These are phyloP conservation scores for Aspergillus nidulans DNA, from an alignment of 495 filamentous ascomycete genomes.

Conservation along the genomic window DNA sequence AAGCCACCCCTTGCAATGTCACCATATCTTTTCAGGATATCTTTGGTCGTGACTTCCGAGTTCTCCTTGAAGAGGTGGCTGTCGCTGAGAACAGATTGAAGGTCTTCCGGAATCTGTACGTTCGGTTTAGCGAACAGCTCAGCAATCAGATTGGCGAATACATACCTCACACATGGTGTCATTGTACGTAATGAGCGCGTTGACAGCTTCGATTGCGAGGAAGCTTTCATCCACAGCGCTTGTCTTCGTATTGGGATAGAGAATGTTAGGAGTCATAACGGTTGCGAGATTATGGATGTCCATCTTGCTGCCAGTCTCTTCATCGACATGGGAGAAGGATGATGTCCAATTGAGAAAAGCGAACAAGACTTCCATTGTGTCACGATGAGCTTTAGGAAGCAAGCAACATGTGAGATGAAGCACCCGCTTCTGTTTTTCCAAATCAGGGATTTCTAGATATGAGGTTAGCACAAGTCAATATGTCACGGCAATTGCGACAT, in stretches of 20 bases:
- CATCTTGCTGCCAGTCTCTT: constrained; percentile 92
- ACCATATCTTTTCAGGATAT: constrained; percentile 86
- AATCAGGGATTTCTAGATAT: constrained; percentile 67
- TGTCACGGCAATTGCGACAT: constrained; percentile 24
- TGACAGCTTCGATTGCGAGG: constrained; percentile 86
- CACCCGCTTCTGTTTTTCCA: constrained; percentile 75
- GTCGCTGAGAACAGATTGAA: constrained; percentile 81
- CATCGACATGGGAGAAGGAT: constrained; percentile 94
- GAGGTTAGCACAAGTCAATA: constrained; percentile 23
- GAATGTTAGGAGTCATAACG: constrained; percentile 95
- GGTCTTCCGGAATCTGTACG: constrained; percentile 81
- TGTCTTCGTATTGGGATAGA: constrained; percentile 69
- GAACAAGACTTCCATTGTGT: constrained; percentile 92
- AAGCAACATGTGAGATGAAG: constrained; percentile 92
- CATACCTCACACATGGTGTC: constrained; percentile 95
- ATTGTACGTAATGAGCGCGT: constrained; percentile 83
- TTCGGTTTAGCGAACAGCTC: constrained; percentile 15
- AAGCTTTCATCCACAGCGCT: constrained; percentile 77
- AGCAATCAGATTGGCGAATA: constrained; percentile 14
- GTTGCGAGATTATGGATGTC: constrained; percentile 97
- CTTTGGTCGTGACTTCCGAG: constrained; percentile 90
- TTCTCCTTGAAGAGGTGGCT: constrained; percentile 72
- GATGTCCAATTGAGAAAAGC: constrained; percentile 97
- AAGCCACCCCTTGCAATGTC: constrained; percentile 62
- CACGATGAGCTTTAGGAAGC: constrained; percentile 85